Evolutionary conservation across 345 rosid species (phyloP), one percentile per base, ranked within the genome.

Genomic region (Eucalyptus cloeziana): DNA sequence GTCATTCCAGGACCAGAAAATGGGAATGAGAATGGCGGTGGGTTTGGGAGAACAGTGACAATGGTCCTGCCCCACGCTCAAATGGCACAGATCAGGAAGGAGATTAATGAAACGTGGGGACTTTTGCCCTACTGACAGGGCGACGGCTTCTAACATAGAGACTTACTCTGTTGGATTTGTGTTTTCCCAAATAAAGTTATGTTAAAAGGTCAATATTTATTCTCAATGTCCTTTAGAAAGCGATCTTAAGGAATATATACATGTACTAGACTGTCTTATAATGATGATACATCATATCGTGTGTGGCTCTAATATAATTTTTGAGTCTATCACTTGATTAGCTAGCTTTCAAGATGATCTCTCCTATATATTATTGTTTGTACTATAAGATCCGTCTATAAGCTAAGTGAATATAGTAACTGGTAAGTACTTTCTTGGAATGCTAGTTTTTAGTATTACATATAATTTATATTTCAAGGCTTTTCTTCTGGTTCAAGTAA

Each of bases 21-120:
- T 30, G 90, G 54, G 19, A 60, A 49, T 7, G 90, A 64, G 5
- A 90, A 90, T 54, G 87, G 17, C 8, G 45, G 85, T 49, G 85
- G 90, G 7, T 17, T 49, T 30, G 96, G 91, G 33, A 93, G 90
- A 88, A 89, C 21, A 5, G 91, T 94, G 85, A 94, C 93, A 5
- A 86, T 92, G 45, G 91, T 90, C 25, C 71, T 97, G 56, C 95
- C 97, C 11, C 91, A 87, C 52, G 89, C 92, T 76, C 92, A 93
- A 5, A 50, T 93, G 86, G 87, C 67, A 21, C 86, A 89, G 90
- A 85, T 96, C 40, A 91, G 91, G 91, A 87, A 86, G 51, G 93
- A 91, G 88, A 90, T 97, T 6, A 67, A 30, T 21, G 49, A 69
- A 5, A 87, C 89, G 6, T 91, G 94, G 93, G 44, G 37, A 10